Evolutionary conservation across 768 basidiomycete species (phyloP).

Genomic region (Russula griseocarnosa): DNA sequence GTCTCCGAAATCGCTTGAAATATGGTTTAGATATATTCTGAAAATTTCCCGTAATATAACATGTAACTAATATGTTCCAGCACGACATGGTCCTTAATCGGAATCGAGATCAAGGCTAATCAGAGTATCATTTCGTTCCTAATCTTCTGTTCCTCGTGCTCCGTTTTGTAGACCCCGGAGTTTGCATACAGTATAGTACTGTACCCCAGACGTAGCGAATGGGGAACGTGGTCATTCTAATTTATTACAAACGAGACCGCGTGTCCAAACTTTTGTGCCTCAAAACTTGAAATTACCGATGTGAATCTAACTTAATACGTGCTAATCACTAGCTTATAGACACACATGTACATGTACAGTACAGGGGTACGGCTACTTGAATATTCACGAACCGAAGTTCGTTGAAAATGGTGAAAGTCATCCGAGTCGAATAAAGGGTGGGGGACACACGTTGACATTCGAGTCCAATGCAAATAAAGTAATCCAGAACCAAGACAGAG

Average conservation of each 20-base stretch:
- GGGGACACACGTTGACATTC: background rate
- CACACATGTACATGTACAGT: background rate
- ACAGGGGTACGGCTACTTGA: background rate
- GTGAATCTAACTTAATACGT: background rate
- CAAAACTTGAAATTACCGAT: background rate
- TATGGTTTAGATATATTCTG: too few species aligned
- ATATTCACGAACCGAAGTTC: background rate
- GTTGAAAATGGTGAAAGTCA: background rate
- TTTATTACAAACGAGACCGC: too few species aligned
- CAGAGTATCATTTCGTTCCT: too few species aligned
- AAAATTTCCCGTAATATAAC: too few species aligned
- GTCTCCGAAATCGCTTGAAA: too few species aligned
- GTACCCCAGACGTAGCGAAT: too few species aligned
- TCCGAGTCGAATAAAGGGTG: background rate
- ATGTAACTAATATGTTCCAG: too few species aligned
- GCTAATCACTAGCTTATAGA: background rate
- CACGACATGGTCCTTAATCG: too few species aligned
- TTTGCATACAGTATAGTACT: too few species aligned
- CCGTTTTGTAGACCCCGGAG: too few species aligned
- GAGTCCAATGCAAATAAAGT: slow-evolving; percentile 6
- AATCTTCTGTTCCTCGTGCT: too few species aligned
- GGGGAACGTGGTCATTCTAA: slow-evolving; percentile 1
- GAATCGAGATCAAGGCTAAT: too few species aligned
- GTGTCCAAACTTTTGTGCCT: background rate
- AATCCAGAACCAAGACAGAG: background rate